Evolutionary conservation across 129 eudicot species (phyloP).

Genomic region (Rutidosis leptorrhynchoides): DNA sequence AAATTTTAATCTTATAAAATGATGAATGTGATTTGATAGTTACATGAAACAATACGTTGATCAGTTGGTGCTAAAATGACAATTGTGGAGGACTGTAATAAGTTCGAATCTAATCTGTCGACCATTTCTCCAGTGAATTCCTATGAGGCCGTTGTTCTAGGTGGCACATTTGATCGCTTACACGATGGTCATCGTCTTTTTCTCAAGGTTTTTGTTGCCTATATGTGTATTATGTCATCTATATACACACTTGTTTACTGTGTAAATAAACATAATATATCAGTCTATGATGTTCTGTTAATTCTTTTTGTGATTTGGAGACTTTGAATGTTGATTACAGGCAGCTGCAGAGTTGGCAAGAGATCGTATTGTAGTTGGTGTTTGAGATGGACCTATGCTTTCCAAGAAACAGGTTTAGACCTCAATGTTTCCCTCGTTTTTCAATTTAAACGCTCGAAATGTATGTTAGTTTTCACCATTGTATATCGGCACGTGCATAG

Average conservation of each 20-base stretch:
- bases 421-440: background rate
- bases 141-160: slow-evolving; percentile 62
- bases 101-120: slow-evolving; percentile 15
- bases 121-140: slow-evolving; percentile 54
- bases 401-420: slow-evolving; percentile 54
- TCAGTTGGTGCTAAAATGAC: slow-evolving; percentile 18
- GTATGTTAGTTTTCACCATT: background rate
- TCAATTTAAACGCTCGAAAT: background rate
- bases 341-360: slow-evolving; percentile 72
- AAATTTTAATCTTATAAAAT: too few relatives aligned
- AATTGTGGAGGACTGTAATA: slow-evolving; percentile 30
- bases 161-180: slow-evolving; percentile 86
- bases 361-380: slow-evolving; percentile 72
- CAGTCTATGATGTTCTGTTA: too few relatives aligned
- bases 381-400: slow-evolving; percentile 90
- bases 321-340: slow-evolving; percentile 32
- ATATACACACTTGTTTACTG: too few relatives aligned
- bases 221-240: too few relatives aligned
- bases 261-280: too few relatives aligned
- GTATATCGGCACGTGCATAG: background rate
- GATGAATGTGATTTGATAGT: too few relatives aligned
- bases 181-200: slow-evolving; percentile 88
- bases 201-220: slow-evolving; percentile 50
- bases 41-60: too few relatives aligned
- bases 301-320: background rate